Evolutionary conservation across 305 asterid species (phyloP), one percentile per base, ranked within the genome.

Genomic region (Fraxinus albicans): DNA sequence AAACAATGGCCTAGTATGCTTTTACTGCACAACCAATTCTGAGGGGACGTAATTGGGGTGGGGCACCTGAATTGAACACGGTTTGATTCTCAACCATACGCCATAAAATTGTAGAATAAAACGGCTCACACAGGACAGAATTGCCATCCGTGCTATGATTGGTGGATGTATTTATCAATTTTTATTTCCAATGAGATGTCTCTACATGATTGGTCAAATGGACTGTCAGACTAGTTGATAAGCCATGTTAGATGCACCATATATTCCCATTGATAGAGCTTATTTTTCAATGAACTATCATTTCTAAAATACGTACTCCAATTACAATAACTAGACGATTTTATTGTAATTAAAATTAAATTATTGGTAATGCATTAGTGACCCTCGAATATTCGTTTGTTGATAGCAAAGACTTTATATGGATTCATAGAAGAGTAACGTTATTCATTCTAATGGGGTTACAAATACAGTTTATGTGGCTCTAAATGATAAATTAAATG

Each of bases 111-210:
- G 3, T 33, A 3, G 6, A 35, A 35, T 35, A 35, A 35, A 4
- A n/a, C 10, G 31, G 70, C 27, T 58, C 25, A 21, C 29, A 42
- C 25, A 12, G 50, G 85, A 77, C 73, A 67, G 36, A 77, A 40
- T 77, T 77, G 79, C 44, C 47, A 40, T 40, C 3, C 12, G 78
- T 77, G 35, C 82, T 81, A 69, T 83, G 85, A 83, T 83, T 77
- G 85, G 82, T 76, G 77, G 72, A 44, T 8, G 3, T 82, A 82
- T 47, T 76, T 76, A 60, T 40, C 77, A 82, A 40, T 35, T 27
- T 73, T 5, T 9, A 36, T n/a, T 58, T 58, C 69, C 29, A 60
- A 40, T 40, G 12, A 8, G 47, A 40, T 40, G 6, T 40, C 10
- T 6, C 31, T 21, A 60, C 31, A 19, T 63, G 34, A 63, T 63